phyloP scores from a whole-genome alignment of 2,329 filamentous ascomycete species.

The Aspergillus versicolor region DNA sequence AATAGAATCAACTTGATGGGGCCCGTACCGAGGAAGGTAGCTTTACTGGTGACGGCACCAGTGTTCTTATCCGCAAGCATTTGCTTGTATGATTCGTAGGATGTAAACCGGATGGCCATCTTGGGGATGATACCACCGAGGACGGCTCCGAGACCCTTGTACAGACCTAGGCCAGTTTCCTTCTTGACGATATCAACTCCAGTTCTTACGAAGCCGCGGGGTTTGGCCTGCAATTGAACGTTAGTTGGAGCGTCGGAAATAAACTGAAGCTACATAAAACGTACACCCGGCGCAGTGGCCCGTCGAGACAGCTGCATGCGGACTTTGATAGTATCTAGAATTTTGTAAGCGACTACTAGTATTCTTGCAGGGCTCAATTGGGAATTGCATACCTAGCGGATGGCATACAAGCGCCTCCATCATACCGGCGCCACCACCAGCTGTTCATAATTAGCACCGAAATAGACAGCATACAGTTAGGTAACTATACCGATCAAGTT shows the following conservation, averaged over 20 bases:
- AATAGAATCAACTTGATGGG: neutral
- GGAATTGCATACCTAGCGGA: conserved; percentile 68
- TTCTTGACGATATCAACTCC: conserved; percentile 82
- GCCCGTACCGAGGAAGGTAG: conserved; percentile 67
- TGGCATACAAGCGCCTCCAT: conserved; percentile 98
- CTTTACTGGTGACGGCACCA: conserved; percentile 66
- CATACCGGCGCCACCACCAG: conserved; percentile 96
- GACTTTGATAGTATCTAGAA: conserved; percentile 90
- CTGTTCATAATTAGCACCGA: conserved; percentile 48
- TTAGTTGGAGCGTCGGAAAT: neutral
- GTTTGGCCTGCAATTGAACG: conserved; percentile 54
- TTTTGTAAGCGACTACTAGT: neutral
- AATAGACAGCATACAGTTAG: neutral
- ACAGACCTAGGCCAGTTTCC: conserved; percentile 88
- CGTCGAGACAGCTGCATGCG: conserved; percentile 96
- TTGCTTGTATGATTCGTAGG: conserved; percentile 94
- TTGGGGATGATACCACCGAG: conserved; percentile 96
- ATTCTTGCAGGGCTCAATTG: neutral
- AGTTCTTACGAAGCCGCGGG: conserved; percentile 83
- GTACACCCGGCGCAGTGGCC: conserved; percentile 74
- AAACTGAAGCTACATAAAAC: conserved; percentile 26
- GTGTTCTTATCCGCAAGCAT: conserved; percentile 67
- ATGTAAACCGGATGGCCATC: conserved; percentile 99
- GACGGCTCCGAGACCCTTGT: conserved; percentile 97
- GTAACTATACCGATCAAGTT: conserved; percentile 77